These are phyloP conservation scores for Phytophthora quininea DNA, from an alignment of 352 stramenopile species.

Conservation along the genomic window DNA sequence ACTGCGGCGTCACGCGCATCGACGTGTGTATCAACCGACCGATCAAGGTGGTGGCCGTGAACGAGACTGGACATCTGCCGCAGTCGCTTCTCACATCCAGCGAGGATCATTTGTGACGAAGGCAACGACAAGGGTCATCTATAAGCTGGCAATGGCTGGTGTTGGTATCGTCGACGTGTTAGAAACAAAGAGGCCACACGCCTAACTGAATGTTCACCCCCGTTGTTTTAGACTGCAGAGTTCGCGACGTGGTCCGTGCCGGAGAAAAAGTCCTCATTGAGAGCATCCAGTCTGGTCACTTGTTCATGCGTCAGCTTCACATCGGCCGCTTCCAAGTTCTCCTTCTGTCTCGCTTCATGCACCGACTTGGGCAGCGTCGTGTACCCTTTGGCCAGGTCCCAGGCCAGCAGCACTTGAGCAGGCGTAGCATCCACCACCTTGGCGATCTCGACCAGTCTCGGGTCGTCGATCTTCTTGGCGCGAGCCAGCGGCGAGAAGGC, in stretches of 20 bases:
- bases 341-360: conserved; percentile 43
- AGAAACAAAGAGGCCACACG: conserved; percentile 23
- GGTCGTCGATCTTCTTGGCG: conserved; percentile 48
- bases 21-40: conserved; percentile 70
- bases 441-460: conserved; percentile 41
- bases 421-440: conserved; percentile 35
- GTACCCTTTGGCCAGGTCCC: conserved; percentile 46
- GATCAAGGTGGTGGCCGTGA: conserved; percentile 78
- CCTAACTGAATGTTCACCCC: conserved; percentile 20
- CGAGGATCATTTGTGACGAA: conserved; percentile 85
- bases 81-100: conserved; percentile 84
- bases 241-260: conserved; percentile 45
- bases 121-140: too few species aligned
- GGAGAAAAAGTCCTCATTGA: conserved; percentile 46
- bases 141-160: conserved; percentile 31
- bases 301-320: conserved; percentile 43
- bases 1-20: conserved; percentile 82
- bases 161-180: conserved; percentile 40
- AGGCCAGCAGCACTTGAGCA: conserved; percentile 56
- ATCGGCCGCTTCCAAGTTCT: conserved; percentile 48
- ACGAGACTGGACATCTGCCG: conserved; percentile 81
- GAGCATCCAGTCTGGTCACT: conserved; percentile 36
- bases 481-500: conserved; percentile 56
- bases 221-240: conserved; percentile 34
- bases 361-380: conserved; percentile 60